phyloP scores from a whole-genome alignment of 768 basidiomycete genomes.

The Termitomyces sp. region DNA sequence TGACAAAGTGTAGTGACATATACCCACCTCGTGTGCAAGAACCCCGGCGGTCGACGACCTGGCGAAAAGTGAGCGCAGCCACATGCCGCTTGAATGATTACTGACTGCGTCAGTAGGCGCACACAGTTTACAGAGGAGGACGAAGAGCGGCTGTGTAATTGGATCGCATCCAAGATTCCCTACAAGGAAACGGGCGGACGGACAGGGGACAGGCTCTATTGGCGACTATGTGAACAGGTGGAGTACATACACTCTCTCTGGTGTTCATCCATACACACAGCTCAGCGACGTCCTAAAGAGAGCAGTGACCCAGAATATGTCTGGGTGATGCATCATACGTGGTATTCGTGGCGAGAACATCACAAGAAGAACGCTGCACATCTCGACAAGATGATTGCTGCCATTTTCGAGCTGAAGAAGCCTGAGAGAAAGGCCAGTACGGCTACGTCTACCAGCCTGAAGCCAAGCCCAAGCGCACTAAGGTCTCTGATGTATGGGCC shows the following conservation, averaged over 20 bases:
- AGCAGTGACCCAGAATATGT: conserved; percentile 62
- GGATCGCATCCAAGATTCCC: conserved; percentile 81
- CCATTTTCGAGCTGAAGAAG: conserved; percentile 65
- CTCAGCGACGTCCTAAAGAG: conserved; percentile 24
- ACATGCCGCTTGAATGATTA: no score
- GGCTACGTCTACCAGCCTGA: conserved; percentile 75
- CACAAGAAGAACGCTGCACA: conserved; percentile 79
- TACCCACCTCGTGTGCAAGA: conserved; percentile 77
- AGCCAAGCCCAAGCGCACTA: conserved; percentile 54
- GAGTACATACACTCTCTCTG: conserved; percentile 5
- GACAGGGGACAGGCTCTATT: conserved; percentile 78
- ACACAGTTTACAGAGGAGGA: conserved; percentile 77
- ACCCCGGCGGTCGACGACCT: conserved; percentile 73
- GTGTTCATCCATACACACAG: neutral
- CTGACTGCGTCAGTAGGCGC: conserved; percentile 36
- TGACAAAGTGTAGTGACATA: conserved; percentile 74
- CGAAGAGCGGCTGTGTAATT: conserved; percentile 66
- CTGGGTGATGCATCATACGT: conserved; percentile 80
- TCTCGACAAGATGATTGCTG: conserved; percentile 57
- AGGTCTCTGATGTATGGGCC: conserved; percentile 22
- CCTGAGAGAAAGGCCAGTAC: conserved; percentile 78
- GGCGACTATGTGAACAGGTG: conserved; percentile 74
- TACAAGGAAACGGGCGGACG: conserved; percentile 78
- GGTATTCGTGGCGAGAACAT: conserved; percentile 87
- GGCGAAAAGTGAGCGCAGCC: conserved; percentile 61